Evolutionary conservation across 2,329 filamentous ascomycete genomes (phyloP).

Genomic region (Bipolaris sorokiniana): DNA sequence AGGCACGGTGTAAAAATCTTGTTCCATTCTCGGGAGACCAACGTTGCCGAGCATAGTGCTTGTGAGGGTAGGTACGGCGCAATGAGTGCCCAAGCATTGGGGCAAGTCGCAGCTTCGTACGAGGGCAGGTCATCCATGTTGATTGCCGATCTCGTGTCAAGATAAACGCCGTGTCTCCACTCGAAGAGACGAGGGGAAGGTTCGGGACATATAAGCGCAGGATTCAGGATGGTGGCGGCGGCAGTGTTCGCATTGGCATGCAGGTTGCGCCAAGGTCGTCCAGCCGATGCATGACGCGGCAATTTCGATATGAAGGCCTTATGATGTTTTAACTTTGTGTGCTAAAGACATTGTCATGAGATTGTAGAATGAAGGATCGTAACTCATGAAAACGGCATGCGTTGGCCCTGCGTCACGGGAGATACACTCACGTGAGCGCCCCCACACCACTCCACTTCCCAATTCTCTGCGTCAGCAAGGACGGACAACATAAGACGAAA

Average conservation of each 20-base stretch:
- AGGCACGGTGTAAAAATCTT: conserved; percentile 63
- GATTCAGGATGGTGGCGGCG: conserved; percentile 17
- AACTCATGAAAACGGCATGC: too few species aligned
- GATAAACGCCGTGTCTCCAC: too few species aligned
- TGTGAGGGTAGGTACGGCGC: conserved; percentile 63
- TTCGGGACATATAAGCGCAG: conserved; percentile 1
- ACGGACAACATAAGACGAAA: too few species aligned
- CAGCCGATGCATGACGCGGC: background rate
- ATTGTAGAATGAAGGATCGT: too few species aligned
- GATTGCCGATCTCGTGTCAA: background rate
- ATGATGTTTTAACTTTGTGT: too few species aligned
- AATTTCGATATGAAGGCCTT: background rate
- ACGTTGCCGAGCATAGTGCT: conserved; percentile 61
- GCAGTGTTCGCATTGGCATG: background rate
- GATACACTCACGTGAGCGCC: too few species aligned
- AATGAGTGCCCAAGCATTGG: conserved; percentile 62
- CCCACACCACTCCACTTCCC: too few species aligned
- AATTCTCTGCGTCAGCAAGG: too few species aligned
- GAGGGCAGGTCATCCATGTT: conserved; percentile 64
- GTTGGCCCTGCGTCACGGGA: too few species aligned
- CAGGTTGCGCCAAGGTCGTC: background rate
- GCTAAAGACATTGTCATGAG: too few species aligned
- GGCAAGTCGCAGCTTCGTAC: conserved; percentile 63
- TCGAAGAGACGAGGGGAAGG: background rate
- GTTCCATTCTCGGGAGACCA: conserved; percentile 65